A percentile compares a stretch with the other conserved stretches of the same genome.
phyloP scores from a whole-genome alignment of 1,139 yeast genomes.

The Taphrina populina region DNA sequence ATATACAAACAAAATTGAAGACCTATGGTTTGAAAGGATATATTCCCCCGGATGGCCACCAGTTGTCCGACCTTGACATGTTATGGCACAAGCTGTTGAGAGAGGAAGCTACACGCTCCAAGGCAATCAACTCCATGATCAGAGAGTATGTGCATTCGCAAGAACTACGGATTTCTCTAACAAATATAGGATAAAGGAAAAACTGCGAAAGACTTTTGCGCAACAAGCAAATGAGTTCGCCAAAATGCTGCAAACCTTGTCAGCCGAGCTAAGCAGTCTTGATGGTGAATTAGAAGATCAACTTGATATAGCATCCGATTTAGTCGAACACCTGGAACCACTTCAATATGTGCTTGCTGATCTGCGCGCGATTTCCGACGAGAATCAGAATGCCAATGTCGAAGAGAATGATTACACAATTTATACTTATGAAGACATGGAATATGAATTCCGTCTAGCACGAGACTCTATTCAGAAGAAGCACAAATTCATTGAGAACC shows the following conservation, averaged over 20 bases:
- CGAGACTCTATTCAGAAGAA: conserved; percentile 47
- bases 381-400: conserved; percentile 47
- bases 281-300: conserved; percentile 49
- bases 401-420: conserved; percentile 50
- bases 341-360: conserved; percentile 42
- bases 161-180: too few relatives aligned
- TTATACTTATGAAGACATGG: conserved; percentile 48
- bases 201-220: conserved; percentile 53
- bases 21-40: conserved; percentile 47
- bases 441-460: conserved; percentile 48
- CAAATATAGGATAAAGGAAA: conserved; percentile 44
- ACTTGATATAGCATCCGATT: conserved; percentile 43
- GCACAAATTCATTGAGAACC: conserved; percentile 48
- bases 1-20: conserved; percentile 48
- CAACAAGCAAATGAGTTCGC: conserved; percentile 48
- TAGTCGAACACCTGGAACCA: conserved; percentile 45
- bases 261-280: conserved; percentile 44
- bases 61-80: conserved; percentile 44
- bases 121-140: conserved; percentile 45
- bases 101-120: conserved; percentile 46
- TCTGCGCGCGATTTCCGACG: conserved; percentile 42
- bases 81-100: conserved; percentile 45
- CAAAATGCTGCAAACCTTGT: conserved; percentile 43
- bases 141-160: conserved; percentile 42
- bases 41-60: conserved; percentile 46